Conservation (phyloP, 208 protist species). For the Leishmania tarentolae region DNA sequence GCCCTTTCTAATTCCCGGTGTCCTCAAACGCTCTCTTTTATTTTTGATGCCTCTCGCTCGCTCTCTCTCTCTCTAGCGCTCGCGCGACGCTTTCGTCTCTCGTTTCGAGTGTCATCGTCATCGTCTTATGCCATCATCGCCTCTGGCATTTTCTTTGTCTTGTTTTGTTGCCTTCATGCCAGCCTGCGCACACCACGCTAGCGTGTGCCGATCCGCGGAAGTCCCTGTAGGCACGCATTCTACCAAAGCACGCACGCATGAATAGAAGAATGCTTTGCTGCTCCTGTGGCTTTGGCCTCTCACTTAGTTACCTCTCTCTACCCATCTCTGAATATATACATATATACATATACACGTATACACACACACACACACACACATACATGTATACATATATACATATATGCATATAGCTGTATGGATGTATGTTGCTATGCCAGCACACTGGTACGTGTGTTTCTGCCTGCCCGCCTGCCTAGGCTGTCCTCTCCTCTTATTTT, state of each 20-base stretch:
- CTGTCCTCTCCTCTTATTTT: not conserved
- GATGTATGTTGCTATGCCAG: not conserved
- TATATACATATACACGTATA: no score
- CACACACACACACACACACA: not conserved
- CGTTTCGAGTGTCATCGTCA: not conserved
- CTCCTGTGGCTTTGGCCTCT: not conserved
- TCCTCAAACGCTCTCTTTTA: not conserved
- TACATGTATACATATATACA: slow-evolving; percentile 22
- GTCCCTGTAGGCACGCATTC: no score
- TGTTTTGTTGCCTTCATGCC: not conserved
- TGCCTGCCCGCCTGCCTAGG: not conserved
- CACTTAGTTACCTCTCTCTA: not conserved
- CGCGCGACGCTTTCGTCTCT: not conserved
- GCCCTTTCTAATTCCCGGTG: not conserved
- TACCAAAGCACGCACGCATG: no score
- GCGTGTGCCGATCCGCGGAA: not conserved
- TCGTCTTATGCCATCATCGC: not conserved
- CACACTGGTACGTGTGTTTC: not conserved
- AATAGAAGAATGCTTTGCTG: not conserved
- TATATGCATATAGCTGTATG: slow-evolving; percentile 1
- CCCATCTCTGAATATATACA: not conserved
- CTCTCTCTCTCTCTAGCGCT: slow-evolving; percentile 3
- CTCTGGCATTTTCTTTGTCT: not conserved
- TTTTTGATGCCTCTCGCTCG: not conserved
- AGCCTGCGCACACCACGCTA: not conserved